Percentiles rank a stretch among this genome's conserved stretches.
Evolutionary conservation across 495 filamentous ascomycete species (phyloP).

Genomic region (Podospora fimiseda): DNA sequence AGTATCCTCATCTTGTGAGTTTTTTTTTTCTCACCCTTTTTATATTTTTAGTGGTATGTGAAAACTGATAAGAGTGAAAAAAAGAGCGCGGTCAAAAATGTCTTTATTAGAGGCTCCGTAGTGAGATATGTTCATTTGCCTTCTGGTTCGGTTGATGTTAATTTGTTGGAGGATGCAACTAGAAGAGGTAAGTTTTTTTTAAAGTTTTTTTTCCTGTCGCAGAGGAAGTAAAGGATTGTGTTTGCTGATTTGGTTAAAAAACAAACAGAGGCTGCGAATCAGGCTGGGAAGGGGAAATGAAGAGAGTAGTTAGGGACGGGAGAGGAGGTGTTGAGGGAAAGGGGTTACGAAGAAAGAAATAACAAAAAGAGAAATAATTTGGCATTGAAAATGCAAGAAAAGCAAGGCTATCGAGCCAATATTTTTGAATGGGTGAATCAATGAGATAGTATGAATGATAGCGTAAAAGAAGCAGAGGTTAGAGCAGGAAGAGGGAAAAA

Average conservation of each 20-base stretch:
- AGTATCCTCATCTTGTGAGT: constrained; percentile 83
- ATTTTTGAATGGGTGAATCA: no score
- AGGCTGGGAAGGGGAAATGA: constrained; percentile 40
- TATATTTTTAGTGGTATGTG: no score
- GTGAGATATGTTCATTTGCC: constrained; percentile 94
- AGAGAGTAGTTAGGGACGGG: neutral
- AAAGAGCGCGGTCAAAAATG: constrained; percentile 82
- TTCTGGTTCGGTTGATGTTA: constrained; percentile 77
- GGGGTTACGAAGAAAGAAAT: neutral
- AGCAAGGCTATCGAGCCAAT: no score
- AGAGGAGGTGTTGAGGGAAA: neutral
- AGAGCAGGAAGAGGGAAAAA: neutral
- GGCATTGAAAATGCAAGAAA: no score
- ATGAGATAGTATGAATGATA: no score
- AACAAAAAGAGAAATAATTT: neutral
- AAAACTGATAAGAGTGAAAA: neutral
- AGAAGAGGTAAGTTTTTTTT: constrained; percentile 62
- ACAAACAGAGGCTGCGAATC: constrained; percentile 36
- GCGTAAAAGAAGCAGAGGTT: no score
- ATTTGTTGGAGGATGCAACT: constrained; percentile 90
- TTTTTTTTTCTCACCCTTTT: neutral
- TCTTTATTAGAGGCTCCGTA: constrained; percentile 95
- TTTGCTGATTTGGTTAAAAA: neutral
- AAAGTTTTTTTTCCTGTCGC: neutral
- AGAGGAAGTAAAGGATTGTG: neutral